Conservation (phyloP, 2,329 filamentous ascomycete species). For the Diaporthe ilicicola region DNA sequence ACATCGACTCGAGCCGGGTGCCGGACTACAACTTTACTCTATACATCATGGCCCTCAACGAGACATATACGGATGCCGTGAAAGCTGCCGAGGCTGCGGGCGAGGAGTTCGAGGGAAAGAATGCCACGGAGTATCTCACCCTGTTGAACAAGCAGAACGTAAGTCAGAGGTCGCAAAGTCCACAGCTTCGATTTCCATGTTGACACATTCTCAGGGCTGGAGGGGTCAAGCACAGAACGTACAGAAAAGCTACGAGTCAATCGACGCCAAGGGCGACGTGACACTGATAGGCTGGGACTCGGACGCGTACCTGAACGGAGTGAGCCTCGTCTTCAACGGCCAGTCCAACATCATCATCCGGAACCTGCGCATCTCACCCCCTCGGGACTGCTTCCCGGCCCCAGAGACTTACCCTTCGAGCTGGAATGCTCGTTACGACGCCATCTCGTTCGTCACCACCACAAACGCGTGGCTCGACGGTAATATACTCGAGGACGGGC, state of each 20-base stretch:
- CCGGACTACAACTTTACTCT: conserved; percentile 13
- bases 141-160: conserved; percentile 20
- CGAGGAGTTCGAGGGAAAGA: conserved; percentile 19
- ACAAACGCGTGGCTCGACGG: conserved; percentile 18
- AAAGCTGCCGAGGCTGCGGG: conserved; percentile 4
- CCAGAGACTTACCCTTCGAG: conserved; percentile 14
- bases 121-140: conserved; percentile 5
- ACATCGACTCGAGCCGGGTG: conserved; percentile 17
- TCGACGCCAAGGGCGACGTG: conserved; percentile 16
- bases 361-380: conserved; percentile 12
- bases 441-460: conserved; percentile 13
- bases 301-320: conserved; percentile 1
- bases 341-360: conserved; percentile 24
- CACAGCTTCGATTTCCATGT: too few species aligned
- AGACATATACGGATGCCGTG: conserved; percentile 17
- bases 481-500: conserved; percentile 18
- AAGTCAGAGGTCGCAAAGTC: not conserved
- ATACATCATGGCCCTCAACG: conserved; percentile 15
- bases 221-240: conserved; percentile 18
- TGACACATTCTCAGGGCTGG: conserved; percentile 3
- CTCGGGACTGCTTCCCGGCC: conserved; percentile 19
- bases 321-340: conserved; percentile 18
- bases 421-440: conserved; percentile 22
- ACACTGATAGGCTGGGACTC: conserved; percentile 22
- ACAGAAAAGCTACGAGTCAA: conserved; percentile 15